Percentiles rank a stretch among this genome's conserved stretches.
These are phyloP conservation scores for Protea cynaroides DNA, from an alignment of 164 flowering plant genomes.

Conservation along the genomic window DNA sequence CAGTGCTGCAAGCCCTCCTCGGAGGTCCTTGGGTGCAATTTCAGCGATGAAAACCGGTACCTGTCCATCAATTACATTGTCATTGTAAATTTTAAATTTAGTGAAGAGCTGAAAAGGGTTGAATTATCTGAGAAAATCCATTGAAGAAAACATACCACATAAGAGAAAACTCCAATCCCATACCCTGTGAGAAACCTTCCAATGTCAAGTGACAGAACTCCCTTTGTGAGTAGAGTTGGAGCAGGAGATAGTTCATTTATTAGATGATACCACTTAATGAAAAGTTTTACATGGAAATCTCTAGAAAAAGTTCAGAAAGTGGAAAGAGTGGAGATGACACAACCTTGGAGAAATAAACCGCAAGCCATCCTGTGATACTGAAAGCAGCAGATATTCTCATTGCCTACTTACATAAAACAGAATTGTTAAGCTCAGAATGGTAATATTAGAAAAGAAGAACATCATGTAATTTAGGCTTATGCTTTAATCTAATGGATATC, in stretches of 20 bases:
- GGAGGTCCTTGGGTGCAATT: conserved; percentile 77
- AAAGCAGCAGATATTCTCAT: conserved; percentile 65
- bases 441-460: no score
- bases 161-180: conserved; percentile 75
- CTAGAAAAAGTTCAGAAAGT: no score
- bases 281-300: no score
- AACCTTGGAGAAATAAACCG: conserved; percentile 59
- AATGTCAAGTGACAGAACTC: conserved; percentile 51
- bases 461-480: no score
- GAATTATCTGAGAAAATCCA: neutral
- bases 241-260: no score
- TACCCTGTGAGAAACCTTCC: conserved; percentile 70
- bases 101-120: neutral
- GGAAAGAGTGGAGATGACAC: no score
- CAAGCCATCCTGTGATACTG: conserved; percentile 82
- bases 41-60: conserved; percentile 81
- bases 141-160: conserved; percentile 41
- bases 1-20: conserved; percentile 72
- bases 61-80: conserved; percentile 26
- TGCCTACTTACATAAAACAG: conserved; percentile 36
- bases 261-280: no score
- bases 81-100: neutral
- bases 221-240: conserved; percentile 9
- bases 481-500: neutral
- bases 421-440: neutral